Evolutionary conservation across 2,329 filamentous ascomycete genomes (phyloP).

Genomic region (Exophiala oligosperma): DNA sequence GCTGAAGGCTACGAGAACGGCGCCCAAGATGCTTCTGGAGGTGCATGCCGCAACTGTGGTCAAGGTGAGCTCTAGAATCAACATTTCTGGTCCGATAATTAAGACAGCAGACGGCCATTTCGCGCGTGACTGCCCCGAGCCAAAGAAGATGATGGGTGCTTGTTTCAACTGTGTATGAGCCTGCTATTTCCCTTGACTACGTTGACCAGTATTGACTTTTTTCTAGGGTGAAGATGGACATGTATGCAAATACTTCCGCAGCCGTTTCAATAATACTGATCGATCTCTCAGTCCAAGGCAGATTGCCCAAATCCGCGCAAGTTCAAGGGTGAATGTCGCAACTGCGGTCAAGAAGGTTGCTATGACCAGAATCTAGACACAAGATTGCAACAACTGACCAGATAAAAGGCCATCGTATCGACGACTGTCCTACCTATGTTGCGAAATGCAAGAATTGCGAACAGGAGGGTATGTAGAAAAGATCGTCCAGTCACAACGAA

Average conservation of each 20-base stretch:
- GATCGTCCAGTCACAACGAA: background rate
- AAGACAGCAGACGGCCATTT: slow-evolving; percentile 31
- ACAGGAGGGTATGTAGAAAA: slow-evolving; percentile 39
- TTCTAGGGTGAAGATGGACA: slow-evolving; percentile 40
- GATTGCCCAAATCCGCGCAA: slow-evolving; percentile 49
- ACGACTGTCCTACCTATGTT: slow-evolving; percentile 46
- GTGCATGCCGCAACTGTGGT: slow-evolving; percentile 28
- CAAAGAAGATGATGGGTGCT: slow-evolving; percentile 37
- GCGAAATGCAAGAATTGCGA: slow-evolving; percentile 50
- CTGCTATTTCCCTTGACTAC: background rate
- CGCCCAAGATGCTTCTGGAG: slow-evolving; percentile 10
- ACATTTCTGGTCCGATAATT: background rate
- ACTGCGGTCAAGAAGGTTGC: slow-evolving; percentile 42
- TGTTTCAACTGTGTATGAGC: slow-evolving; percentile 46
- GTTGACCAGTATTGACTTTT: slow-evolving; percentile 5
- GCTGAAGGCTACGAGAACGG: slow-evolving; percentile 4
- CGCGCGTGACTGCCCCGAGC: slow-evolving; percentile 44
- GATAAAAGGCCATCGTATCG: slow-evolving; percentile 41
- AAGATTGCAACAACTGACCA: background rate
- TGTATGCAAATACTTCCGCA: slow-evolving; percentile 11
- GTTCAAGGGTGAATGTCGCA: slow-evolving; percentile 48
- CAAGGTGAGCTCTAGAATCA: slow-evolving; percentile 21
- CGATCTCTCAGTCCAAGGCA: slow-evolving; percentile 38
- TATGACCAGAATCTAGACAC: background rate
- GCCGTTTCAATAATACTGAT: slow-evolving; percentile 1